Conservation (phyloP, 2,329 filamentous ascomycete genomes). For the Didymella segeticola region DNA sequence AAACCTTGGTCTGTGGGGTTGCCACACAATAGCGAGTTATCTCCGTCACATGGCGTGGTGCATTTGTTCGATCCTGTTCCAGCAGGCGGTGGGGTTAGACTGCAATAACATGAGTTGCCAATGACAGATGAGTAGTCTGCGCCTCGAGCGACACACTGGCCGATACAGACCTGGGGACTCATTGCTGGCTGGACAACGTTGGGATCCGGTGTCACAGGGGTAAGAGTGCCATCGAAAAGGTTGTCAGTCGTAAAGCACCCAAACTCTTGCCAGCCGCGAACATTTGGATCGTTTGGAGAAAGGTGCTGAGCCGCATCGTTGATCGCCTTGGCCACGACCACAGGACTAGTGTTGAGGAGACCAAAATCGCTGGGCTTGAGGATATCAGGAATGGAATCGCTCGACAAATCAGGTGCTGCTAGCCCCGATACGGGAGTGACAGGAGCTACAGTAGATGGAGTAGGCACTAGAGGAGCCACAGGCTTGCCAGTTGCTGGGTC, state of each 20-base stretch:
- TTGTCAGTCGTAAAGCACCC: constrained; percentile 1
- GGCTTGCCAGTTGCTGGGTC: not conserved
- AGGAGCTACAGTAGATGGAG: no score
- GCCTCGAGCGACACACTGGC: not conserved
- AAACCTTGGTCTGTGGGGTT: not conserved
- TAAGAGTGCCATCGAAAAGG: not conserved
- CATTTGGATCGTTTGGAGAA: not conserved
- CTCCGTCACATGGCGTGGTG: not conserved
- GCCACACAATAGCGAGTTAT: not conserved
- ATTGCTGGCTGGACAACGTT: not conserved
- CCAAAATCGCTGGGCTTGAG: not conserved
- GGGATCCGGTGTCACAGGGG: not conserved
- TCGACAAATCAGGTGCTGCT: not conserved
- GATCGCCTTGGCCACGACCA: not conserved
- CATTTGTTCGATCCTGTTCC: constrained; percentile 1
- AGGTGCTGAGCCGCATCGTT: constrained; percentile 2
- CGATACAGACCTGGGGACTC: constrained; percentile 1
- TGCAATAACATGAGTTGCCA: not conserved
- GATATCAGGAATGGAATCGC: not conserved
- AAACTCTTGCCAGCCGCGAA: constrained; percentile 1
- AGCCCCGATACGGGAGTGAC: not conserved
- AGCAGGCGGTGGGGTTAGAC: not conserved
- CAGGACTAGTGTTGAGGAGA: not conserved
- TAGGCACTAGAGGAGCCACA: not conserved
- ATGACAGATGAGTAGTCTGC: constrained; percentile 1